These are phyloP conservation scores for Sporisorium graminicola DNA, from an alignment of 1,284 basidiomycete species.

Conservation along the genomic window DNA sequence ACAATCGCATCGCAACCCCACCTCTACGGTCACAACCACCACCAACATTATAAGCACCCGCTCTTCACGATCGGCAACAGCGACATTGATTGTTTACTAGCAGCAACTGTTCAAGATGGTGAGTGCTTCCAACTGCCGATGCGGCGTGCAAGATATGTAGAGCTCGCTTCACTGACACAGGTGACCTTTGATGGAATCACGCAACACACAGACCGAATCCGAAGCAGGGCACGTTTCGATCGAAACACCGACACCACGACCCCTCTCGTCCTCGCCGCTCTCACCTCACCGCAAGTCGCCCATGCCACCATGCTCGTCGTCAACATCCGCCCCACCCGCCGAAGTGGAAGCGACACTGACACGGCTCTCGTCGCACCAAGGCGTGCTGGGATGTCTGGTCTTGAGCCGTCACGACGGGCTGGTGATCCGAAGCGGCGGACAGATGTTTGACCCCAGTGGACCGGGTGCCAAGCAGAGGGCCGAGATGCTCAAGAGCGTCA, in stretches of 20 bases:
- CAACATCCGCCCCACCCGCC: constrained; percentile 49
- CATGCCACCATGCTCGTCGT: constrained; percentile 54
- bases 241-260: constrained; percentile 16
- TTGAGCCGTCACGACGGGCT: constrained; percentile 59
- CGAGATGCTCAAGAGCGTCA: constrained; percentile 53
- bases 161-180: neutral
- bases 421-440: constrained; percentile 61
- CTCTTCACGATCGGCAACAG: neutral
- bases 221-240: constrained; percentile 26
- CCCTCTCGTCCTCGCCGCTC: constrained; percentile 33
- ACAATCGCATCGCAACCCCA: neutral
- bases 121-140: neutral
- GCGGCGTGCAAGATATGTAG: neutral
- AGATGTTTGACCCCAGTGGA: constrained; percentile 68
- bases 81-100: neutral
- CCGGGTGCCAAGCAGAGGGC: constrained; percentile 55
- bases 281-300: constrained; percentile 47
- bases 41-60: too few species aligned
- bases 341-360: constrained; percentile 64
- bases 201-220: constrained; percentile 19
- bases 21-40: neutral
- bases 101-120: neutral
- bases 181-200: neutral
- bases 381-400: constrained; percentile 58
- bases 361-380: constrained; percentile 55